phyloP scores from a whole-genome alignment of 2,329 filamentous ascomycete genomes.

The Lecanoromycetidae sp. region DNA sequence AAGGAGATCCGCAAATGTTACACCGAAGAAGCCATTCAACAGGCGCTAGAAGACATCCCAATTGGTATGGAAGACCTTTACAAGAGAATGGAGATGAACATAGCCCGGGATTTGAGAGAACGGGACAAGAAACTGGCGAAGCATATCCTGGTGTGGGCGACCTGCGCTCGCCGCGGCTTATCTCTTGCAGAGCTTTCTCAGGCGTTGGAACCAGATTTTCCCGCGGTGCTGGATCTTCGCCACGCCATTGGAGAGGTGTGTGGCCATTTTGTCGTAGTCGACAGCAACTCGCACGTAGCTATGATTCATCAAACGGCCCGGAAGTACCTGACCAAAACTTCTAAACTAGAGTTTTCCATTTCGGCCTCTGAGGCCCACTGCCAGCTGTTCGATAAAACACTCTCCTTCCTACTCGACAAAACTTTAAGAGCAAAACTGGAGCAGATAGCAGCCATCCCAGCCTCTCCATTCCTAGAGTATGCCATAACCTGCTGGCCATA shows the following conservation, averaged over 20 bases:
- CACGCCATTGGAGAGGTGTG: constrained; percentile 21
- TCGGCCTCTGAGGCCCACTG: constrained; percentile 6
- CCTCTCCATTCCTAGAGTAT: constrained; percentile 7
- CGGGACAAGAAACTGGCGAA: constrained; percentile 16
- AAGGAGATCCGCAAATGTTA: constrained; percentile 11
- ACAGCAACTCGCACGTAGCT: constrained; percentile 16
- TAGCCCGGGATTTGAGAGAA: constrained; percentile 11
- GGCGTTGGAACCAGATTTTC: constrained; percentile 20
- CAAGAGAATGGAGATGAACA: constrained; percentile 20
- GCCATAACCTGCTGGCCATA: constrained; percentile 11
- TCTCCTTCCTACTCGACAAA: constrained; percentile 3
- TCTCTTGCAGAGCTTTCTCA: constrained; percentile 21
- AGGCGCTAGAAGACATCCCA: constrained; percentile 19
- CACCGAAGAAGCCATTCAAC: constrained; percentile 8
- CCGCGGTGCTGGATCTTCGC: constrained; percentile 18
- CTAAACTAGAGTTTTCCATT: constrained; percentile 13
- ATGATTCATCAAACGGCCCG: constrained; percentile 24
- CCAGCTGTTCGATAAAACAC: constrained; percentile 5
- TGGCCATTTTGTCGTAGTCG: constrained; percentile 22
- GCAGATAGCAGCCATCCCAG: not conserved
- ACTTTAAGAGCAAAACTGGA: not conserved
- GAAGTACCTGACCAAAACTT: constrained; percentile 20
- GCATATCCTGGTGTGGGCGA: constrained; percentile 22
- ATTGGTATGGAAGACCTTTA: constrained; percentile 24
- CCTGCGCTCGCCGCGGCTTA: constrained; percentile 21